These are phyloP conservation scores for Rossbeevera mucosa DNA, from an alignment of 768 basidiomycete species.

Conservation along the genomic window DNA sequence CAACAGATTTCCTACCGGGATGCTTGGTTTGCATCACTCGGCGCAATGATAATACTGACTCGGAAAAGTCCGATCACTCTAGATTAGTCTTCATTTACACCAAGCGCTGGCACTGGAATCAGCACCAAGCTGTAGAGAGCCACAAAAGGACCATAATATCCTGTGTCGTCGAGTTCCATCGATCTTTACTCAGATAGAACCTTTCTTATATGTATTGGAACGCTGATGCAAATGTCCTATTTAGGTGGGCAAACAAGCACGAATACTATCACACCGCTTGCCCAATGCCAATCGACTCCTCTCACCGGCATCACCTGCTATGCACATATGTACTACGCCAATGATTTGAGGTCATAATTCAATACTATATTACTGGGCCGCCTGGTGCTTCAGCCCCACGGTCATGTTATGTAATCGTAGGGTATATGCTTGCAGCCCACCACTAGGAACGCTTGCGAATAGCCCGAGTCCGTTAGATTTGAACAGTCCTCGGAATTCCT, in stretches of 20 bases:
- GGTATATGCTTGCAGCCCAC: neutral
- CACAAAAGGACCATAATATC: neutral
- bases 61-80: neutral
- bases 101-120: slow-evolving; percentile 11
- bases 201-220: neutral
- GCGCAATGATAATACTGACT: neutral
- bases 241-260: neutral
- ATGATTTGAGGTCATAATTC: neutral
- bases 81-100: slow-evolving; percentile 1
- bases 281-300: neutral
- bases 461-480: neutral
- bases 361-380: too few relatives aligned
- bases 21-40: neutral
- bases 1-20: neutral
- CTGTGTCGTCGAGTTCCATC: neutral
- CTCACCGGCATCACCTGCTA: too few relatives aligned
- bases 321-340: neutral
- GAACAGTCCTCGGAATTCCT: slow-evolving; percentile 3
- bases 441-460: neutral
- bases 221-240: slow-evolving; percentile 1
- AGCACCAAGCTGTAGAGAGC: slow-evolving; percentile 22
- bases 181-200: neutral
- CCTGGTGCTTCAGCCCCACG: neutral
- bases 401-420: slow-evolving; percentile 14
- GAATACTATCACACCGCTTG: neutral